Conservation (phyloP, 1,139 yeast genomes). For the Scheffersomyces segobiensis region DNA sequence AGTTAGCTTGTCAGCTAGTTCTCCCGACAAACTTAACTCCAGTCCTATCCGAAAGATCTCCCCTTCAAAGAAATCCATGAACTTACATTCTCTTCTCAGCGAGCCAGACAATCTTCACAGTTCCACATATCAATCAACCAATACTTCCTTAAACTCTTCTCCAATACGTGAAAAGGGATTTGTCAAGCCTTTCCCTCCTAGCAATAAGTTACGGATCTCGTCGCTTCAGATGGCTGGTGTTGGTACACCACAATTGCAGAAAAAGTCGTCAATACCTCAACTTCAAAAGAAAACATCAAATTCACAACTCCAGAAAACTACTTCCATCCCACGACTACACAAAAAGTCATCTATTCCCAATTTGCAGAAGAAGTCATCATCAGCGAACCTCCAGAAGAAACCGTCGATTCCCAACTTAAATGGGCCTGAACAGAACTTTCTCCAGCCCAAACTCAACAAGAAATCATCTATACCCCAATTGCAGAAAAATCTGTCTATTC, state of each 20-base stretch:
- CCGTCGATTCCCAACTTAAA: constrained; percentile 15
- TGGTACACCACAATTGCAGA: constrained; percentile 11
- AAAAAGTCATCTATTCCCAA: constrained; percentile 13
- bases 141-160: background rate
- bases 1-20: constrained; percentile 1
- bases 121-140: background rate
- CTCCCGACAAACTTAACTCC: constrained; percentile 6
- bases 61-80: constrained; percentile 43
- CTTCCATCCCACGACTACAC: constrained; percentile 13
- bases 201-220: constrained; percentile 24
- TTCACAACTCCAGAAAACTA: constrained; percentile 16
- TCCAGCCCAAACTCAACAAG: constrained; percentile 2
- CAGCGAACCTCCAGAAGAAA: constrained; percentile 13
- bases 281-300: constrained; percentile 16
- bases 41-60: constrained; percentile 31
- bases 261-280: constrained; percentile 16
- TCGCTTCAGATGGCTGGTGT: constrained; percentile 42
- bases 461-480: constrained; percentile 13
- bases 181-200: constrained; percentile 29
- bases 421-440: constrained; percentile 11
- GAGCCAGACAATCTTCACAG: background rate
- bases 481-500: constrained; percentile 1
- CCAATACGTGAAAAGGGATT: constrained; percentile 12
- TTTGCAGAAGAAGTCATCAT: constrained; percentile 14
- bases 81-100: constrained; percentile 23